Evolutionary conservation across 495 filamentous ascomycete genomes (phyloP), one percentile per base, ranked within the genome.

Genomic region (Hypoxylon crocopeplum): DNA sequence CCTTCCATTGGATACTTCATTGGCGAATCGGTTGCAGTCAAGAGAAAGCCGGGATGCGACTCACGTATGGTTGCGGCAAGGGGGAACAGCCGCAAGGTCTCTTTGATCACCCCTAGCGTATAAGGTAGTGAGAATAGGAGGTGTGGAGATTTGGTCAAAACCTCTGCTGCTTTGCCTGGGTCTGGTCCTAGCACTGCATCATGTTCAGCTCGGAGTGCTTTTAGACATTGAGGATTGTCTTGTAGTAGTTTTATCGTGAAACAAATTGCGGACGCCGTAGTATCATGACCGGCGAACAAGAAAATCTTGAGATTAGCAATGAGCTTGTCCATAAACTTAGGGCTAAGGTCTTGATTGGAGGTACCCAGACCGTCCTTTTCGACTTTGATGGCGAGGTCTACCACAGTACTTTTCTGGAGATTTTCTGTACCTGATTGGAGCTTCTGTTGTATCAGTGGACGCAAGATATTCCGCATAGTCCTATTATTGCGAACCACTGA

Each of bases 71-170:
- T 58, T 12, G 48, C 64, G 1, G 69, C 66, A 2, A 68, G 44
- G 3, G 74, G 69, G 51, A 62, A 75, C 7, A 82, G 45, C 3
- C 79, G 68, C 3, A 81, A 67, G 1, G 56, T 69, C 63, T 83
- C 80, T 60, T 75, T 72, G 58, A 82, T 73, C 11, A 78, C 69
- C 15, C 70, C 77, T 2, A 58, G 45, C 7, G 74, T 76, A 55
- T 77, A 79, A 4, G 66, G 73, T 0, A 80, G 60, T 11, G 48
- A 19, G 59, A 70, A 68, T 37, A 71, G 30, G 7, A 66, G 44
- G 6, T 62, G 45, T 1, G 72, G 70, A 0, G 46, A 6, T 0
- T 10, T 6, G 7, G 12, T 1, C 5, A 75, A 38, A 17, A 16
- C 48, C 8, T 48, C 17, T 7, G 27, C 24, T 1, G 45, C 51